These are phyloP conservation scores for Myriosclerotinia curreyana DNA, from an alignment of 2,329 filamentous ascomycete species.

Conservation along the genomic window DNA sequence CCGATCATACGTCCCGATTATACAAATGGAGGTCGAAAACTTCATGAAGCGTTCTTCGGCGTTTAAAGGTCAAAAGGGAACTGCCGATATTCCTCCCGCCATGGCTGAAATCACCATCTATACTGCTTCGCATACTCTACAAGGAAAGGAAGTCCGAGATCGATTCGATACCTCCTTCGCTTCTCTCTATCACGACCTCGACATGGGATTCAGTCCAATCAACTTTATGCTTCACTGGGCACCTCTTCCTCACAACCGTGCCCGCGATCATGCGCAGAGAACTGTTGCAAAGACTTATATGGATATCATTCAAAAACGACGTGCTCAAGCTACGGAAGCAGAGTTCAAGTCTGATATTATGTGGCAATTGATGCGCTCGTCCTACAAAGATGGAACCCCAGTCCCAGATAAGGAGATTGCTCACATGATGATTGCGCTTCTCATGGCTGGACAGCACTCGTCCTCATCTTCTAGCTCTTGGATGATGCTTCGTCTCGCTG, in stretches of 20 bases:
- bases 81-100: conserved; percentile 67
- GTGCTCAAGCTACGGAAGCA: conserved; percentile 48
- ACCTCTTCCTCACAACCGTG: conserved; percentile 82
- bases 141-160: conserved; percentile 78
- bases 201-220: conserved; percentile 84
- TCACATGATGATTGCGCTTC: conserved; percentile 89
- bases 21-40: conserved; percentile 68
- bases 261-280: conserved; percentile 73
- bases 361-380: conserved; percentile 81
- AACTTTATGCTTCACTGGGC: conserved; percentile 91
- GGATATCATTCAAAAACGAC: conserved; percentile 73
- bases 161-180: conserved; percentile 80
- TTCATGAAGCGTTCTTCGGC: conserved; percentile 66
- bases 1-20: conserved; percentile 72
- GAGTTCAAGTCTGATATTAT: conserved; percentile 72
- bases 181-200: conserved; percentile 80
- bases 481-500: conserved; percentile 79
- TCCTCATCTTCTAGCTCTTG: conserved; percentile 81
- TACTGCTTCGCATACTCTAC: conserved; percentile 80
- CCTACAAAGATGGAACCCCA: conserved; percentile 76
- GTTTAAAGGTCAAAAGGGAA: conserved; percentile 67
- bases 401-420: conserved; percentile 84
- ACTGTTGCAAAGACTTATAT: conserved; percentile 81
- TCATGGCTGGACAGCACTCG: conserved; percentile 90
- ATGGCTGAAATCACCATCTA: conserved; percentile 89